Base-by-base conservation (phyloP, 1,139 yeast species). In the Scheffersomyces illinoinensis region DNA sequence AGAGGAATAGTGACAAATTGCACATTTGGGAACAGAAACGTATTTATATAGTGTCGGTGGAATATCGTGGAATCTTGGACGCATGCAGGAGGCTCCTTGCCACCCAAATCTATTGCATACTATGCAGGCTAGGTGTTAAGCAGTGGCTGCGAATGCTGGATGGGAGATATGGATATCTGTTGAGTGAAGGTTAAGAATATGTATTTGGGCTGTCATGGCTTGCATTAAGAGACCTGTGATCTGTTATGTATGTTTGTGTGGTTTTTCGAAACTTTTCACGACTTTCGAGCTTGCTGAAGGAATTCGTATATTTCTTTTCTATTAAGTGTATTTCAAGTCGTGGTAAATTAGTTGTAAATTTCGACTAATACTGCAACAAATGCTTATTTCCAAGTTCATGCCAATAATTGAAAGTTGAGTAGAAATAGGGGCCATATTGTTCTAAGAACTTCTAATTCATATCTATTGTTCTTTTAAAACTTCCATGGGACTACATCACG, bases 121-220 rank as follows among this genome's bases (percentile, higher is more conserved):
- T 54, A 33, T 58, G 61, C 61, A 58, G 61, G 57, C 49, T 33
- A 3, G 47, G 17, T 53, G 56, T 50, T 56, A 59, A 59, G 56
- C 58, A 33, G 43, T 33, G 43, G 43, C 43, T 33, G 43, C 43
- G 43, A 33, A 33, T 33, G 46, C 12, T 49, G 8, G 50, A 39
- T 50, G 50, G 19, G 6, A 33, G 43, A 33, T 33, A 33, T 12
- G 43, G 17, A 33, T 12, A 33, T 3, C 14, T 33, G 17, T 33
- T 33, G 17, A 33, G 17, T 33, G 43, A 10, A 14, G 12, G 5
- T 12, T 14, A 8, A 7, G 10, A 3, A 33, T 12, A 2, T 5
- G 43, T 33, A 33, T 8, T 33, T 33, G 17, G 43, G 17, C 7
- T 33, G 43, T 12, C 4, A 33, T 33, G 17, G 17, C 10, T 7